Evolutionary conservation across 768 basidiomycete species (phyloP), one percentile per base, ranked within the genome.

Genomic region (Hygrophorus russula): DNA sequence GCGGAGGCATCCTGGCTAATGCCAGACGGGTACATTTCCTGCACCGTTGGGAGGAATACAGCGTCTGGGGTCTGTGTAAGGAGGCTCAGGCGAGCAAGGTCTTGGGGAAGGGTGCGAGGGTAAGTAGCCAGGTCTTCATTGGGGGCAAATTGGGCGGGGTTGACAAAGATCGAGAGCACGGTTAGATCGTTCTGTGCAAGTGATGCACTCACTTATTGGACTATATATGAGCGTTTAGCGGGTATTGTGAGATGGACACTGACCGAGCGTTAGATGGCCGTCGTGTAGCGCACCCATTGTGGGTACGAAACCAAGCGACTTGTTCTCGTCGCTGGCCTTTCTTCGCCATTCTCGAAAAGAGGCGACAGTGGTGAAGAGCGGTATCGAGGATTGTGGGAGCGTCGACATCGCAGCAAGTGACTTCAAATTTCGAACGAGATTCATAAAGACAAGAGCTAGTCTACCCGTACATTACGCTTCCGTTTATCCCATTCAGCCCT

Each of bases 211-310:
- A 98, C 94, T 98, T 57, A 2, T 31, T n/a, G 18, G 19, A 29
- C 6, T 5, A 41, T n/a, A n/a, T n/a, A n/a, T 50, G 36, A 56
- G 36, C 18, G 15, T 6, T 19, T 4, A 18, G 20, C 14, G 10
- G 8, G n/a, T 48, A 45, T 44, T 43, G 14, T 15, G 24, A 28
- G 8, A 30, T 12, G 15, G 8, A 20, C 49, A 53, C 79, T 49
- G 52, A 96, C 94, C 87, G 29, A 99, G 79, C 42, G 85, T 77
- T 34, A 97, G 68, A 59, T 97, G 96, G 1, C 96, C 96, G 7
- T 84, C 79, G 58, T 99, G 96, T 34, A 99, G 64, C 1, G 94
- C 94, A 15, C 94, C 94, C 94, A 97, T 97, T 9, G 96, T 99
- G 0, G 96, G 77, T n/a, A 99, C 91, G 46, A 86, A 88, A 0